phyloP scores from a whole-genome alignment of 2,329 filamentous ascomycete genomes.

The Monosporascus sp. region DNA sequence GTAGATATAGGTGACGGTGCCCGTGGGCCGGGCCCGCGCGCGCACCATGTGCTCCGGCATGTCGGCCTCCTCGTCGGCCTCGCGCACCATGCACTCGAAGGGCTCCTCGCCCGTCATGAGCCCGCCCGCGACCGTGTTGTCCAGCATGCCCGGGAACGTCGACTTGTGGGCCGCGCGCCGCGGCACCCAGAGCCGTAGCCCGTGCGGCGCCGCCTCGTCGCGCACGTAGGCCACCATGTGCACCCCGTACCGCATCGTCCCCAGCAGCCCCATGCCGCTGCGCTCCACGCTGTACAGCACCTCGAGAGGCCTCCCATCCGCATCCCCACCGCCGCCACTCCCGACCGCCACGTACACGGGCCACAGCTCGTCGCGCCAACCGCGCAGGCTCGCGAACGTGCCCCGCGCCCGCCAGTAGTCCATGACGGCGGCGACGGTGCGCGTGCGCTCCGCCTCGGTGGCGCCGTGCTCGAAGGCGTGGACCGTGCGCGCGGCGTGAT shows the following conservation, averaged over 20 bases:
- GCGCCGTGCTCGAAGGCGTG: constrained; percentile 51
- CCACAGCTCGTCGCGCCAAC: constrained; percentile 79
- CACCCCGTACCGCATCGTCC: constrained; percentile 71
- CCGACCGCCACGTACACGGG: constrained; percentile 57
- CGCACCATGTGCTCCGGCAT: constrained; percentile 67
- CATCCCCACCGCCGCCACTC: too few relatives aligned
- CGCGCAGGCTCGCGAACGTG: constrained; percentile 67
- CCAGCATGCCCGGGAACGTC: constrained; percentile 87
- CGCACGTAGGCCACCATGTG: constrained; percentile 73
- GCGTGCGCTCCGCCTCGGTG: constrained; percentile 59
- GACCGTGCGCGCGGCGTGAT: constrained; percentile 56
- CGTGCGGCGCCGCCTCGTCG: constrained; percentile 39
- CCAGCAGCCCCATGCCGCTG: constrained; percentile 68
- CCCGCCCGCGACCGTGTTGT: constrained; percentile 86
- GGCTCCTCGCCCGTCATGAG: constrained; percentile 76
- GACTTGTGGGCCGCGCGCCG: constrained; percentile 70
- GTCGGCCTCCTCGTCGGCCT: constrained; percentile 84
- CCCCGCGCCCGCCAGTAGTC: constrained; percentile 63
- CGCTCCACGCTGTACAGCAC: constrained; percentile 73
- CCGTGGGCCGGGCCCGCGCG: constrained; percentile 50
- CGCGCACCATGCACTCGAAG: constrained; percentile 76
- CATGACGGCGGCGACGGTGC: constrained; percentile 50
- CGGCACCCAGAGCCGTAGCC: constrained; percentile 80
- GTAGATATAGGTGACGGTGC: constrained; percentile 80
- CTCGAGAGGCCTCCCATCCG: constrained; percentile 30